Conservation (phyloP, 768 basidiomycete genomes). For the Termitomyces sp. region DNA sequence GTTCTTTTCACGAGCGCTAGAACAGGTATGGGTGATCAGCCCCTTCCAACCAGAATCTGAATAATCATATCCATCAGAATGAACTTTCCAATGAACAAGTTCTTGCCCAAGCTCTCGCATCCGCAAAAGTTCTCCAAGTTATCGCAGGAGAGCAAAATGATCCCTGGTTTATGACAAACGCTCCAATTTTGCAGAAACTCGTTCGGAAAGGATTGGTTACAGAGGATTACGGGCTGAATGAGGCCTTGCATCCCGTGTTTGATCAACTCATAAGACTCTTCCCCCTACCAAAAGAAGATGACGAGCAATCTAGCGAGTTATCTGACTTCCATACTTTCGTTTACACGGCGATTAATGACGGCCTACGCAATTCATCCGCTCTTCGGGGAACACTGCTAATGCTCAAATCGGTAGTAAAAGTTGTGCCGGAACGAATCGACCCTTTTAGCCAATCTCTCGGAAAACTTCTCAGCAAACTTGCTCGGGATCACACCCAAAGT, state of each 20-base stretch:
- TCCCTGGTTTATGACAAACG: conserved; percentile 73
- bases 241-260: conserved; percentile 76
- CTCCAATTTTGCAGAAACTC: conserved; percentile 69
- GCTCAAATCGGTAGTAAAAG: conserved; percentile 78
- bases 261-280: conserved; percentile 72
- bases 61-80: conserved; percentile 36
- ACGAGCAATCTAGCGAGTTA: conserved; percentile 66
- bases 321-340: conserved; percentile 77
- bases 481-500: conserved; percentile 80
- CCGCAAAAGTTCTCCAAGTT: conserved; percentile 85
- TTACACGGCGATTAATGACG: conserved; percentile 69
- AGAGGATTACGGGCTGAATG: conserved; percentile 76
- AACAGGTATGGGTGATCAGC: conserved; percentile 48
- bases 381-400: conserved; percentile 81
- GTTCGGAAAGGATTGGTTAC: conserved; percentile 82
- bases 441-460: conserved; percentile 69
- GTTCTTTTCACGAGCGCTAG: conserved; percentile 82
- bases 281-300: conserved; percentile 74
- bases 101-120: conserved; percentile 66
- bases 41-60: not conserved
- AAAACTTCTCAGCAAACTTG: conserved; percentile 78
- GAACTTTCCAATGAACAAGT: conserved; percentile 65
- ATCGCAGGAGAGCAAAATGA: conserved; percentile 80
- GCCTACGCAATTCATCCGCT: conserved; percentile 64
- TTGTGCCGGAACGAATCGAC: conserved; percentile 80